Evolutionary conservation across 1,284 basidiomycete genomes (phyloP), one percentile per base, ranked within the genome.

Genomic region (Microbotryum scabiosae): DNA sequence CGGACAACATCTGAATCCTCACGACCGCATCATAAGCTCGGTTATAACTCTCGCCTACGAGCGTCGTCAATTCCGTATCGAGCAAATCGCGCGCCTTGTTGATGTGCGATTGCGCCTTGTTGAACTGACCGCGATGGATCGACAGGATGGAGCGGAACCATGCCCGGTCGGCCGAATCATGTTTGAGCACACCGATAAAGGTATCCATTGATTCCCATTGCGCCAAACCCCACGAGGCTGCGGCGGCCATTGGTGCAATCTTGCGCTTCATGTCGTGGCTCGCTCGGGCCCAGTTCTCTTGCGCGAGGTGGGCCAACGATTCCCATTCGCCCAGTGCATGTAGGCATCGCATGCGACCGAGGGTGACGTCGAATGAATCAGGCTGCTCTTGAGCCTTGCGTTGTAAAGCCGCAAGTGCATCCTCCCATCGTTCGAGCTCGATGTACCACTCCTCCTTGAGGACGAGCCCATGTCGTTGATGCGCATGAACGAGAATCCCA

Each of bases 131-230:
- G 70, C 94, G 87, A 73, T 99, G 94, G 28, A 97, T 91, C 10
- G 89, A 87, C 30, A 98, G 80, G 66, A 98, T 97, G 1, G 94
- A 92, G 56, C 90, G 85, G 79, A 96, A 98, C 81, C 97, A 99
- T 21, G 90, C 87, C 50, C 91, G 82, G 75, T 98, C 96, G 0
- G 93, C 85, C 8, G 93, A 94, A 73, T 98, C 94, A 36, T 81
- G 79, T 72, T 89, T 90, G 90, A 99, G 96, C 4, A 88, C 88
- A 8, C 84, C 82, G 63, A 98, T 97, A 75, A 96, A 98, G 70
- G 93, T 87, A 64, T 98, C 96, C 96, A 99, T 98, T 9, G 86
- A 82, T 71, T 97, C 92, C 96, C 96, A 99, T 72, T 97, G 91
- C 66, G 88, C 87, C 60, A 97, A 77, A 6, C 91, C 91, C 94